Base-by-base conservation (phyloP, 257 asterid genomes). In the Solanum chilense region DNA sequence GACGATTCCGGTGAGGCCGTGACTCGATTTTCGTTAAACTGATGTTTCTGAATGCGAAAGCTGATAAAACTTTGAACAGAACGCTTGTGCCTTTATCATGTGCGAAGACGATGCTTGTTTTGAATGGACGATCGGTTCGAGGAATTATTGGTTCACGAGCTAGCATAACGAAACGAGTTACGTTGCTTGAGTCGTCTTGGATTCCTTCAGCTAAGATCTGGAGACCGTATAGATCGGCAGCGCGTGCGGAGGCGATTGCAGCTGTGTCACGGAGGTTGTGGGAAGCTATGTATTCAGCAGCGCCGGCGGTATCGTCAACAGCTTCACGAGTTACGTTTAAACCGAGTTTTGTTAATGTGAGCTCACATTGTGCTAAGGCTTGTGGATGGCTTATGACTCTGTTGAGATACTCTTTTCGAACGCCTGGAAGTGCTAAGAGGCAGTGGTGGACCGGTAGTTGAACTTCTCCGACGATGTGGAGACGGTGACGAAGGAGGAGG, bases 391-490 rank as follows among this genome's bases (percentile, higher is more conserved):
- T 93, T 83, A 96, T 95, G 9, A 96, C 97, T 76, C 98, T 95
- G 29, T 83, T 88, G 69, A 96, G 93, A 84, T 87, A 88, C 37
- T 95, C 96, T 64, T 86, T 89, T 0, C 93, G 87, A 68, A 94
- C 94, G 20, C 97, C 98, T 27, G 98, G 98, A 64, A 96, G 97
- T 25, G 97, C 95, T 5, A 96, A 84, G 31, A 96, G 92, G 93
- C 99, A 95, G 93, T 96, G 99, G 89, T 96, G 96, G 37, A 95
- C 95, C 11, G 97, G 96, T 37, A 94, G 95, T 52, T 96, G 99
- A 33, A 96, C 98, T 69, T 96, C 99, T 2, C 99, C 98, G 60
- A 95, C 98, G 73, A 96, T 96, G 93, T 96, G 99, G 93, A 96
- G 98, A 71, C 95, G 97, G 93, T 96, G 98, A 44, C 98, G 98